Conservation (phyloP, 2,329 filamentous ascomycete genomes). For the Kalmusia sp. region DNA sequence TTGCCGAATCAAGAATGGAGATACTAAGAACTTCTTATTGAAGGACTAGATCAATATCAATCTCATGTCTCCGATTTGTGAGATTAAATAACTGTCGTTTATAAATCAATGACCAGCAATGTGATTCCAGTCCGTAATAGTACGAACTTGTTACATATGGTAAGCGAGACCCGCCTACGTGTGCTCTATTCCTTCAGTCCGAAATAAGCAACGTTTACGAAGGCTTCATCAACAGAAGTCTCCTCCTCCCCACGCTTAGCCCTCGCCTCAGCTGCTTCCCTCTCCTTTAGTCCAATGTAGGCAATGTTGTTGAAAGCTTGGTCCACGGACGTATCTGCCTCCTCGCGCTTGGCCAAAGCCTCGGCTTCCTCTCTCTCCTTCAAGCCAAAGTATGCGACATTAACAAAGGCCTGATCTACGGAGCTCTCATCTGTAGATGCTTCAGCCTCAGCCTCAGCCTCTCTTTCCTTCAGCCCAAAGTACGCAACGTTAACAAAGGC, state of each 20-base stretch:
- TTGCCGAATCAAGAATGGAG: too few relatives aligned
- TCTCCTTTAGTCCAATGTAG: neutral
- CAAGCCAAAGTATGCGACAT: neutral
- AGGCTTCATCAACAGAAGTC: neutral
- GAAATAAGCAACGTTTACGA: neutral
- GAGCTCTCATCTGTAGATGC: neutral
- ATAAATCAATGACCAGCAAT: too few relatives aligned
- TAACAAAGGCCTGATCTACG: neutral
- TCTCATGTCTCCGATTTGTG: too few relatives aligned
- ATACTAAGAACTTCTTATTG: too few relatives aligned
- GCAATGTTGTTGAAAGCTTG: neutral
- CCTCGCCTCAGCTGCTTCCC: neutral
- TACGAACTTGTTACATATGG: too few relatives aligned
- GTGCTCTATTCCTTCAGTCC: neutral
- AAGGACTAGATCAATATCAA: too few relatives aligned
- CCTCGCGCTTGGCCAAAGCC: neutral
- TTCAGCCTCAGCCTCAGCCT: neutral
- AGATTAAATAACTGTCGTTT: too few relatives aligned
- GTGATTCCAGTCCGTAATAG: too few relatives aligned
- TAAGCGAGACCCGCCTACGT: too few relatives aligned
- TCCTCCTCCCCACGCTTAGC: neutral
- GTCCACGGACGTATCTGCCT: neutral
- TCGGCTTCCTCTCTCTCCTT: neutral
- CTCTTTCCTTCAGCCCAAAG: neutral
- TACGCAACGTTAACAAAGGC: neutral